Evolutionary conservation across 2,329 filamentous ascomycete genomes (phyloP), one percentile per base, ranked within the genome.

Genomic region (Talaromyces albobiverticillius): DNA sequence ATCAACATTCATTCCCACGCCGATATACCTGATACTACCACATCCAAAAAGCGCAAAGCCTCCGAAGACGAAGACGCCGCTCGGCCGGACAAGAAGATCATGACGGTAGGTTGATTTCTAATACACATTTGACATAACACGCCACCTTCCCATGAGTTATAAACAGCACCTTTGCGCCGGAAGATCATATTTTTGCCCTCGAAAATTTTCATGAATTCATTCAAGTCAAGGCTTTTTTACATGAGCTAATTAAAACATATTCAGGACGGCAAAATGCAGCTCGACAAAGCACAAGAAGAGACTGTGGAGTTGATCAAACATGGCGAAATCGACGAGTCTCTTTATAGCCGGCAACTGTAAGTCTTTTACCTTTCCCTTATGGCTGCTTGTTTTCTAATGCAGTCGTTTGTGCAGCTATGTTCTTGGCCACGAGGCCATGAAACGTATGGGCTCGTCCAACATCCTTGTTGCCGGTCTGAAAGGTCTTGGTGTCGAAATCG

Each of bases 391-490:
- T 26, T 59, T 57, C 60, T 62, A 43, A 59, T 38, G 41, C n/a
- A 7, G 34, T 46, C 14, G 10, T 26, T 11, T 26, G 41, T 50
- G 34, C 57, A 78, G 75, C 49, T 88, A 88, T 64, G 85, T 88
- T 53, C 81, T 88, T 53, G 85, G 94, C 53, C 85, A 88, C 68
- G 85, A 88, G 72, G 85, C 94, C 61, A 99, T 99, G 94, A 97
- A 95, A 82, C 91, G 94, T 67, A 99, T 99, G 94, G 85, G 92
- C 67, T 89, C 91, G 58, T 97, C 94, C 53, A 95, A 97, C 69
- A 84, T 99, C 57, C 88, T 99, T 51, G 82, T 99, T 54, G 88
- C 93, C 59, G 94, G 94, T 60, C 79, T 97, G 62, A 93, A 94
- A 72, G 94, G 94, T 49, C 83, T 99, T 38, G 94, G 94, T 78